These are phyloP conservation scores for Fistulinella cinereoalba DNA, from an alignment of 1,284 basidiomycete species.

Conservation along the genomic window DNA sequence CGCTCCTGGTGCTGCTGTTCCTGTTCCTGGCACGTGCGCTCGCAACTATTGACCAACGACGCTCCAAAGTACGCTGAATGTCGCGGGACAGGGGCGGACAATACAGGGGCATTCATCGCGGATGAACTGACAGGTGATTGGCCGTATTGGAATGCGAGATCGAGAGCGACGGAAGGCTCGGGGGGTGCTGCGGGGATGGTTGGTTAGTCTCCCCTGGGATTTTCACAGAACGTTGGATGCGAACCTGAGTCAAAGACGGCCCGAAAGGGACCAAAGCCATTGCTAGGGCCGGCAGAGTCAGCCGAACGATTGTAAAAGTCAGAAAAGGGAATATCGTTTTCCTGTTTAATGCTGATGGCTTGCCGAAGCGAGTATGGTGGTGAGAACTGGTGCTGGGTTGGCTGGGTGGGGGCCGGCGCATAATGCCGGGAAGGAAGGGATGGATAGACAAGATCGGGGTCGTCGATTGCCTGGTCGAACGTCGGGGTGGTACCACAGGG, in stretches of 20 bases:
- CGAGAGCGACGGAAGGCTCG: constrained; percentile 21
- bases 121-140: constrained; percentile 18
- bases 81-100: constrained; percentile 34
- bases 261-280: constrained; percentile 20
- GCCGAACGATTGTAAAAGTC: constrained; percentile 27
- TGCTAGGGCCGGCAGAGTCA: constrained; percentile 27
- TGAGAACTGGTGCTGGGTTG: constrained; percentile 27
- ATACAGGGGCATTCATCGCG: constrained; percentile 23
- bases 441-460: constrained; percentile 27
- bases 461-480: constrained; percentile 29
- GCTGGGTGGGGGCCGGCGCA: constrained; percentile 15
- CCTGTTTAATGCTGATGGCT: constrained; percentile 27
- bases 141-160: constrained; percentile 29
- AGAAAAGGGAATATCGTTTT: constrained; percentile 28
- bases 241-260: constrained; percentile 32
- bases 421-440: constrained; percentile 26
- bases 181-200: constrained; percentile 11
- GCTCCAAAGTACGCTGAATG: constrained; percentile 33
- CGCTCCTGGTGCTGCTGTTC: constrained; percentile 35
- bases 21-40: constrained; percentile 40
- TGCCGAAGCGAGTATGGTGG: constrained; percentile 27
- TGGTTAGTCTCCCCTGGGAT: constrained; percentile 6
- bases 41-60: constrained; percentile 31
- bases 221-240: constrained; percentile 10
- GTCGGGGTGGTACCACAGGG: constrained; percentile 17